Evolutionary conservation across 345 rosid genomes (phyloP), one percentile per base, ranked within the genome.

Genomic region (Boechera retrofracta): DNA sequence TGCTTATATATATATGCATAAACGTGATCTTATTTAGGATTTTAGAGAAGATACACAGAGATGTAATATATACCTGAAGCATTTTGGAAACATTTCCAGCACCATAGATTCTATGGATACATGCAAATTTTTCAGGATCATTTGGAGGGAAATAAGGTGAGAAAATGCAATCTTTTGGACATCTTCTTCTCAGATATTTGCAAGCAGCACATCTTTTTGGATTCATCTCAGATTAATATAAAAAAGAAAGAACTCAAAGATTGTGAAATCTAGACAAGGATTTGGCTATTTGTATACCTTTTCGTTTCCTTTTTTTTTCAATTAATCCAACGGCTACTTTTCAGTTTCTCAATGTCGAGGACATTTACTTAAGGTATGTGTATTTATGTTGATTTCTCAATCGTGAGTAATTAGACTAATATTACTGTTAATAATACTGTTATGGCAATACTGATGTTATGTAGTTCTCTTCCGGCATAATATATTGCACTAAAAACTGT

Each of bases 401-500:
- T 41, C 60, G 45, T 41, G 26, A 8, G 70, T 77, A 33, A 77
- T 53, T 6, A 52, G 32, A n/a, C 10, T 49, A 15, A 68, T 38
- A 26, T 35, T 77, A 71, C 80, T 71, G 71, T 64, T 77, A n/a
- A 4, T 31, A 16, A 18, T 16, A 16, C 3, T 47, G 72, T 66
- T 0, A 33, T 10, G 18, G 24, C 2, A 54, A 32, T 11, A 73
- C 13, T 33, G 4, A 13, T 15, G 55, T 47, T 44, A 6, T 44
- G n/a, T 44, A 1, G 6, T 44, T 45, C 49, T 45, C 49, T 6
- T 45, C 2, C 5, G 39, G 13, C 18, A 45, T 0, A 13, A 13
- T 45, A 2, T 5, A 45, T 68, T 94, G 97, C 89, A 89, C 96
- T 65, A 94, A 97, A 45, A 94, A 91, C 78, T 94, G 98, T 80